Evolutionary conservation across 139 green algal genomes (phyloP).

Genomic region (Chlamydomonas sp.): DNA sequence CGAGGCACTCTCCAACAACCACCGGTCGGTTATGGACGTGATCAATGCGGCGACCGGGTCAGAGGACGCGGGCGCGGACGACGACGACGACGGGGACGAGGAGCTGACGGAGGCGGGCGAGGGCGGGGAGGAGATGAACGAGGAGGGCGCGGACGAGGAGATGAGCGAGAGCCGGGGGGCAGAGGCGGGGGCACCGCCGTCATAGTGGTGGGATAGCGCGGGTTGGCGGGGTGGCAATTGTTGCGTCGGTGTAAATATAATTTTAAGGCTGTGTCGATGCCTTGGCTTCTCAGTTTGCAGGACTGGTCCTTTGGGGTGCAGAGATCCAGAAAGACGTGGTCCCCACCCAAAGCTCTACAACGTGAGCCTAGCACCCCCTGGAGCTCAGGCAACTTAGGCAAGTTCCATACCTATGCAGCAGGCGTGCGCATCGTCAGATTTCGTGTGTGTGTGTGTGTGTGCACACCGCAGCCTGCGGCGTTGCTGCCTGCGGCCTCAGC

Average conservation of each 20-base stretch:
- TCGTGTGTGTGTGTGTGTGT: neutral
- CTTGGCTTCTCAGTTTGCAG: neutral
- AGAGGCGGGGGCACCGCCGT: neutral
- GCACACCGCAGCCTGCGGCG: neutral
- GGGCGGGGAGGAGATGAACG: neutral
- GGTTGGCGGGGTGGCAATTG: neutral
- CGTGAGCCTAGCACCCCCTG: constrained; percentile 45
- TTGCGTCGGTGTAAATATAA: too few relatives aligned
- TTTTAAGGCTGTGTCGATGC: too few relatives aligned
- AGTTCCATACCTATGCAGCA: neutral
- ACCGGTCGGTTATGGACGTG: neutral
- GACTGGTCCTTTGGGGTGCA: constrained; percentile 13
- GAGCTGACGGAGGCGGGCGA: neutral
- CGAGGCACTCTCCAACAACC: constrained; percentile 41
- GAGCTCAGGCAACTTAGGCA: neutral
- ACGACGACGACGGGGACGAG: neutral
- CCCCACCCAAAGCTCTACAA: constrained; percentile 34
- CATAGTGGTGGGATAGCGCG: neutral
- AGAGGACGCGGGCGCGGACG: neutral
- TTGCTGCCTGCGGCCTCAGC: too few relatives aligned
- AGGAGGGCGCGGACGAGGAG: neutral
- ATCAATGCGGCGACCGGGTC: neutral
- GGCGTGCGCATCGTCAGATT: neutral
- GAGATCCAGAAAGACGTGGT: constrained; percentile 54
- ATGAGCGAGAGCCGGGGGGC: neutral